Evolutionary conservation across 23 red algal species (phyloP), one percentile per base, ranked within the genome.

Genomic region (Gracilaria vermiculophylla): DNA sequence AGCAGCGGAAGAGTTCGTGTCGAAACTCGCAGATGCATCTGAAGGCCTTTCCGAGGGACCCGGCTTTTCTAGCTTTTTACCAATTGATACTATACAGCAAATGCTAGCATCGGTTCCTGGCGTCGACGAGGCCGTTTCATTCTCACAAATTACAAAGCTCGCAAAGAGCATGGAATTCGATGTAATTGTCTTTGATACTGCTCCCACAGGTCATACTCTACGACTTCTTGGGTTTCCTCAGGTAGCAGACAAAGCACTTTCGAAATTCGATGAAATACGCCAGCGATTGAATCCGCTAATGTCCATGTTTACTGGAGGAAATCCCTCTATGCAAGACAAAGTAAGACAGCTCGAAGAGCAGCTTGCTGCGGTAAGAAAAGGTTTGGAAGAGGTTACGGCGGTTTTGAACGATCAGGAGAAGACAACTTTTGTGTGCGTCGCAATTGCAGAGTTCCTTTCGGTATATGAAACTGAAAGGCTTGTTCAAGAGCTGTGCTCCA

Each of bases 391-490:
- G 35, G 97, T 99, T 23, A 85, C 77, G 21, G 42, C 78, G 23
- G 87, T 93, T 86, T 78, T 99, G 27, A 91, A 75, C 29, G 92
- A 99, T 51, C 56, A 94, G 34, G 94, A 94, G 25, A 85, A 73
- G 25, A 95, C 88, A 12, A 99, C 92, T 16, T 99, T 99, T 61
- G 81, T 99, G 11, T 92, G 88, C 53, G 97, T 99, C 12, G 81
- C 92, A 23, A 99, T 99, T 62, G 97, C 97, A 35, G 97, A 99
- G 53, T 93, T 95, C 83, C 85, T 99, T 58, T 99, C 97, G 19
- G 92, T 99, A 19, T 99, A 99, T 61, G 97, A 99, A 79, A 99
- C 97, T 14, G 97, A 99, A 71, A 90, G 97, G 1, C 93, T 99
- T 65, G 90, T 99, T n/a, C 97, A 99, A 75, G 82, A 99, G 87